These are phyloP conservation scores for Fusarium verticillioides DNA, from an alignment of 2,329 filamentous ascomycete species.

Conservation along the genomic window DNA sequence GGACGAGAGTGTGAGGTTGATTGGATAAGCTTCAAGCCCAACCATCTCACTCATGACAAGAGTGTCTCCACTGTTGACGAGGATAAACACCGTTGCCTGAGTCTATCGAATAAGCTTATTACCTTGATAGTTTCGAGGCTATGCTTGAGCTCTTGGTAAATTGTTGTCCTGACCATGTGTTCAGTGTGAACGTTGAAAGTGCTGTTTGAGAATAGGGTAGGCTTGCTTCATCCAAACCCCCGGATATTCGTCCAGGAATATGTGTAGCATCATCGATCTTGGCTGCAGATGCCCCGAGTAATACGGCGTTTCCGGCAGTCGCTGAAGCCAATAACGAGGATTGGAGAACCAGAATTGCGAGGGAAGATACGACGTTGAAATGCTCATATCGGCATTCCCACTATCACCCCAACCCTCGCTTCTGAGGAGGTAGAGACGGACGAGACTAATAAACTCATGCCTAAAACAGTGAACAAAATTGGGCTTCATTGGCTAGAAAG, in stretches of 20 bases:
- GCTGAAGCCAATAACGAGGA: not conserved
- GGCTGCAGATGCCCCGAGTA: not conserved
- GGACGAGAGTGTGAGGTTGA: not conserved
- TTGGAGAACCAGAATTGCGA: not conserved
- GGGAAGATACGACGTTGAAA: not conserved
- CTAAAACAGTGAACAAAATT: not conserved
- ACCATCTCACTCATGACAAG: not conserved
- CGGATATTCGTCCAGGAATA: not conserved
- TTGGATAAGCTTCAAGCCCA: not conserved
- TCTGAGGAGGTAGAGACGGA: not conserved
- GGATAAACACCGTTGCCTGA: not conserved
- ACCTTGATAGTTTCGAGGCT: not conserved
- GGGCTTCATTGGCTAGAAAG: not conserved
- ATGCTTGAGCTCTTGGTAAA: not conserved
- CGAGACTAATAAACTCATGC: not conserved
- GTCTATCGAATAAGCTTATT: not conserved
- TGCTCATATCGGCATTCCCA: constrained; percentile 2
- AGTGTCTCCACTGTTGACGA: not conserved
- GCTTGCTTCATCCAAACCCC: not conserved
- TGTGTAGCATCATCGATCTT: not conserved
- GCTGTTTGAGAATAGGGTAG: not conserved
- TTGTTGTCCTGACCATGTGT: not conserved
- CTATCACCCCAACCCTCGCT: not conserved
- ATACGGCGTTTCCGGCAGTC: not conserved
- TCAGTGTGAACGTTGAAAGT: not conserved